Evolutionary conservation across 257 asterid species (phyloP).

Genomic region (Rhazya stricta): DNA sequence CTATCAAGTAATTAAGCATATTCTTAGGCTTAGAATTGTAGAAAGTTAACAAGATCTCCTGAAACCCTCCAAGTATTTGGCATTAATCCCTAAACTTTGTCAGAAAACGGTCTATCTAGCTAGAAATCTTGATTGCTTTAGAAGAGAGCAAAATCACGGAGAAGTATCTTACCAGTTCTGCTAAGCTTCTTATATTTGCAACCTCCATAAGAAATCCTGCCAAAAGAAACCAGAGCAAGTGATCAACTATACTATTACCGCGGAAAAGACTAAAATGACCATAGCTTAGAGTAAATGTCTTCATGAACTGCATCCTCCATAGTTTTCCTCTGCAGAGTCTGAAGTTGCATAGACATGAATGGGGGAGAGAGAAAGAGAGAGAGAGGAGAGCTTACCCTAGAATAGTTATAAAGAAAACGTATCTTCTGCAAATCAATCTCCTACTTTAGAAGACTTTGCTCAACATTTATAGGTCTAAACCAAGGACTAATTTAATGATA

Average conservation of each 20-base stretch:
- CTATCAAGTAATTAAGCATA: conserved; percentile 22
- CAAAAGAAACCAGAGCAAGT: background rate
- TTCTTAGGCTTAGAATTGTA: background rate
- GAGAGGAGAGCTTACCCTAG: conserved; percentile 26
- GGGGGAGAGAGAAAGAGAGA: background rate
- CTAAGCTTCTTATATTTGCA: conserved; percentile 39
- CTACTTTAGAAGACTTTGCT: conserved; percentile 15
- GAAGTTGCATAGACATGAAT: background rate
- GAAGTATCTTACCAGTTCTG: conserved; percentile 47
- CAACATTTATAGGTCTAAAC: conserved; percentile 31
- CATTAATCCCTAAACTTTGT: background rate
- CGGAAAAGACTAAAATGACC: background rate
- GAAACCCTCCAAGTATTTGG: background rate
- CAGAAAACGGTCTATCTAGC: background rate
- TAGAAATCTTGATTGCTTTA: background rate
- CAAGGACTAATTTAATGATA: conserved; percentile 10
- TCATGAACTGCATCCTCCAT: no score
- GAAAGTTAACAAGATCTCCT: background rate
- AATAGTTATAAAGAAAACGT: conserved; percentile 16
- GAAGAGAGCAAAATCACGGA: background rate
- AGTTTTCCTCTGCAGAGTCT: background rate
- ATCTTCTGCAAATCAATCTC: conserved; percentile 27
- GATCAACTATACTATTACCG: background rate
- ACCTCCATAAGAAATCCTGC: conserved; percentile 44
- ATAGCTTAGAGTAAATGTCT: background rate